Percentiles rank a stretch among this genome's conserved stretches.
Conservation (phyloP, 1,284 basidiomycete genomes). For the Cronartium quercuum region DNA sequence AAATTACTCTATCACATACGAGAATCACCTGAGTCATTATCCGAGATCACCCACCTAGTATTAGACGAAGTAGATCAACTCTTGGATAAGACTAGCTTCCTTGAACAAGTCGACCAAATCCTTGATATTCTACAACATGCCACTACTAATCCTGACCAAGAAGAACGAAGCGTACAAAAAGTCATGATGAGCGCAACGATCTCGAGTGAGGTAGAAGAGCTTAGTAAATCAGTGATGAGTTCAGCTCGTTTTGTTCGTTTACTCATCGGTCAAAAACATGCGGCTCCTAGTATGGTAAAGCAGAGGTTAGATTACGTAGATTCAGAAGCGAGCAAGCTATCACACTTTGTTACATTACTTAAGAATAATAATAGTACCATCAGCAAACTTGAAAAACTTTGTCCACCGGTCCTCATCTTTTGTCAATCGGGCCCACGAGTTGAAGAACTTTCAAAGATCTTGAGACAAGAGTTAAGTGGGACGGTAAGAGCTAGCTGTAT, state of each 20-base stretch:
- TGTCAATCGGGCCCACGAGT: slow-evolving; percentile 88
- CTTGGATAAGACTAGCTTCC: slow-evolving; percentile 73
- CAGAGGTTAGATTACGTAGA: slow-evolving; percentile 87
- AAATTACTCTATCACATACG: slow-evolving; percentile 69
- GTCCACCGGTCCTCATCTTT: slow-evolving; percentile 86
- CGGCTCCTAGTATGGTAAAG: slow-evolving; percentile 44
- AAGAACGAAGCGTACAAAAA: slow-evolving; percentile 59
- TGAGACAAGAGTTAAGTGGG: slow-evolving; percentile 67
- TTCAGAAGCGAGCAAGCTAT: slow-evolving; percentile 82
- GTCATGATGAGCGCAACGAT: slow-evolving; percentile 91
- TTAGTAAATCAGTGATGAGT: slow-evolving; percentile 74
- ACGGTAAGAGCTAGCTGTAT: slow-evolving; percentile 56
- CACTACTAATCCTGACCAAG: background rate
- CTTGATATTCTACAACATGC: slow-evolving; percentile 68
- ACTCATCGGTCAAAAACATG: slow-evolving; percentile 75
- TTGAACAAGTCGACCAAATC: slow-evolving; percentile 81
- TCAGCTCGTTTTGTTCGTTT: slow-evolving; percentile 63
- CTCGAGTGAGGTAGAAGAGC: slow-evolving; percentile 76
- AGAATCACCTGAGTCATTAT: slow-evolving; percentile 60
- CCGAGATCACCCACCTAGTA: slow-evolving; percentile 71
- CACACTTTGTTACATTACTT: slow-evolving; percentile 61
- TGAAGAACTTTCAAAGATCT: slow-evolving; percentile 77
- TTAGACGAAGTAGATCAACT: slow-evolving; percentile 82
- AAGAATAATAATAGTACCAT: slow-evolving; percentile 61
- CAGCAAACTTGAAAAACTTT: slow-evolving; percentile 60